Conservation (phyloP, 2,329 filamentous ascomycete species). For the Pseudopithomyces maydicus region DNA sequence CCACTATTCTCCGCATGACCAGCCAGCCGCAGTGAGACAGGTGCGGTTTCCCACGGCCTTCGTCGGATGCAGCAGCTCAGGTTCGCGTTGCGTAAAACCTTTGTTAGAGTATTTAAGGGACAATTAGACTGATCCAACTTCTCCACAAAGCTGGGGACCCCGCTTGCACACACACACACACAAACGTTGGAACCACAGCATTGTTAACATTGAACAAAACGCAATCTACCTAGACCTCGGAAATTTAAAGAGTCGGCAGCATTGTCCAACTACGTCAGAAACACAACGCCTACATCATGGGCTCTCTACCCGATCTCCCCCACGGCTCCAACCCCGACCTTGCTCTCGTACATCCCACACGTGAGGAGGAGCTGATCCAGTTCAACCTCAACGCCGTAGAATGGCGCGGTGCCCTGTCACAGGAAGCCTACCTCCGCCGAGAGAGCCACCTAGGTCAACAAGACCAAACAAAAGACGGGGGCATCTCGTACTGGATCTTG, state of each 20-base stretch:
- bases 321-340: conserved; percentile 56
- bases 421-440: conserved; percentile 62
- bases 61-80: conserved; percentile 25
- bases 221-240: background rate
- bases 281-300: conserved; percentile 23
- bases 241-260: background rate
- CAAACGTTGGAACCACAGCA: background rate
- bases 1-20: conserved; percentile 30
- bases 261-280: background rate
- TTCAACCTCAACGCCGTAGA: conserved; percentile 59
- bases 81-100: background rate
- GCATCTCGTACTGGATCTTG: conserved; percentile 65
- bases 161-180: conserved; percentile 9
- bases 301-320: conserved; percentile 48
- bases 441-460: conserved; percentile 60
- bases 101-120: conserved; percentile 2
- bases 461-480: conserved; percentile 59
- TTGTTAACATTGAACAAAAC: background rate
- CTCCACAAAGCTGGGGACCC: conserved; percentile 1
- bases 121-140: background rate
- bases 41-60: conserved; percentile 39
- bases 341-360: conserved; percentile 59
- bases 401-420: conserved; percentile 62
- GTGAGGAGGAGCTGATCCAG: conserved; percentile 58
- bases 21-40: conserved; percentile 19